Base-by-base conservation (phyloP, 176 grass and related monocot species). In the Elaeis guineensis region DNA sequence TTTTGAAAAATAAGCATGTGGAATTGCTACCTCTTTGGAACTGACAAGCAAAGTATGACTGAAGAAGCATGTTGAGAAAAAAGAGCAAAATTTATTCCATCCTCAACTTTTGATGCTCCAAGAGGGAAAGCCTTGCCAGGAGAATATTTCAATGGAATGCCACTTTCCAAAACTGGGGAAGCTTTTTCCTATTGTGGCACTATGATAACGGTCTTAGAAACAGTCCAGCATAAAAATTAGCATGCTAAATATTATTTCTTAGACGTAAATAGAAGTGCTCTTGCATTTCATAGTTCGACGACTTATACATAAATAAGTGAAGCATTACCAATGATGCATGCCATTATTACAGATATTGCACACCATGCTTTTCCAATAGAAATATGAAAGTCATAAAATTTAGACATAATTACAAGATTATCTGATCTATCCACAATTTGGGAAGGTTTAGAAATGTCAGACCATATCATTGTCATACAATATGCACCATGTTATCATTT, bases 41-140 rank as follows among this genome's bases (percentile, higher is more conserved):
- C 64, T 30, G 81, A 85, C 60, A 98, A 67, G 64, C 81, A 98
- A 74, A 98, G 87, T 65, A 71, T 67, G 54, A 98, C 84, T 65
- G 78, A 85, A 64, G 78, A 89, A 73, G 93, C 84, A 76, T 98
- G 73, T 39, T 70, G 75, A 61, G 93, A 98, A 61, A 98, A 98
- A 78, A 98, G 76, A 5, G 87, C 85, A 25, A 98, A 98, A 67
- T 98, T 98, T 20, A 89, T 54, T 62, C 70, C 79, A 35, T 57
- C 77, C 48, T 83, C 78, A 64, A 18, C 77, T 65, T 92, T 76
- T 4, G 87, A 98, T 18, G 79, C 93, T 52, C 93, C 93, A 67
- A 98, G 61, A 0, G 87, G 93, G 22, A 59, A 83, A 63, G 87
- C 84, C 62, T 80, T 76, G 54, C 93, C 93, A 29, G 78, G 53